Evolutionary conservation across 202 grass and related monocot genomes (phyloP).

Genomic region (Zoysia matrella): DNA sequence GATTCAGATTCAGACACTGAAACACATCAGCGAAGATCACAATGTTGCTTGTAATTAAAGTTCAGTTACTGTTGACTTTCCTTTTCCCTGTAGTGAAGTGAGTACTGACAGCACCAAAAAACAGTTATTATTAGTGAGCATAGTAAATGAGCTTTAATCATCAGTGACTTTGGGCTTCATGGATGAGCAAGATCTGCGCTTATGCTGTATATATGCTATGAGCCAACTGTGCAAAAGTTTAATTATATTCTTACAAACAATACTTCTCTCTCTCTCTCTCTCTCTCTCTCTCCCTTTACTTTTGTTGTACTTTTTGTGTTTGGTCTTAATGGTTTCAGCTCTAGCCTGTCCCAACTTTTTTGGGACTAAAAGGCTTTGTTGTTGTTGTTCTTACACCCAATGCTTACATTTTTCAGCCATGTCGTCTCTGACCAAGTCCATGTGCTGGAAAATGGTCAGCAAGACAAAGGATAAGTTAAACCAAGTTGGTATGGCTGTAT

Average conservation of each 20-base stretch:
- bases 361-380: no score
- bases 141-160: conserved; percentile 1
- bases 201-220: not conserved
- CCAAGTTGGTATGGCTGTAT: conserved; percentile 91
- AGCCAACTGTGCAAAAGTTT: not conserved
- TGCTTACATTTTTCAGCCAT: conserved; percentile 63
- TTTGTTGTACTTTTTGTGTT: no score
- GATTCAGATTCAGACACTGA: not conserved
- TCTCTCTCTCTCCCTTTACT: no score
- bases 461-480: conserved; percentile 87
- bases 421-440: conserved; percentile 83
- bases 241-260: no score
- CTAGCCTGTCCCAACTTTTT: no score
- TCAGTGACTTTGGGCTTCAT: not conserved
- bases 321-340: no score
- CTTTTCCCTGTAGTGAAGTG: not conserved
- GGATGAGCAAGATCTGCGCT: not conserved
- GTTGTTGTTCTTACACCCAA: conserved; percentile 32
- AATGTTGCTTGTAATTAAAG: not conserved
- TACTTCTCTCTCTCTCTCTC: no score
- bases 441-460: conserved; percentile 96
- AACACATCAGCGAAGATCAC: not conserved
- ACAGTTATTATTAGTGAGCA: not conserved
- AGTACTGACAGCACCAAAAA: not conserved
- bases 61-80: not conserved